phyloP scores from a whole-genome alignment of 352 stramenopile species.

The Globisporangium cystogenes region DNA sequence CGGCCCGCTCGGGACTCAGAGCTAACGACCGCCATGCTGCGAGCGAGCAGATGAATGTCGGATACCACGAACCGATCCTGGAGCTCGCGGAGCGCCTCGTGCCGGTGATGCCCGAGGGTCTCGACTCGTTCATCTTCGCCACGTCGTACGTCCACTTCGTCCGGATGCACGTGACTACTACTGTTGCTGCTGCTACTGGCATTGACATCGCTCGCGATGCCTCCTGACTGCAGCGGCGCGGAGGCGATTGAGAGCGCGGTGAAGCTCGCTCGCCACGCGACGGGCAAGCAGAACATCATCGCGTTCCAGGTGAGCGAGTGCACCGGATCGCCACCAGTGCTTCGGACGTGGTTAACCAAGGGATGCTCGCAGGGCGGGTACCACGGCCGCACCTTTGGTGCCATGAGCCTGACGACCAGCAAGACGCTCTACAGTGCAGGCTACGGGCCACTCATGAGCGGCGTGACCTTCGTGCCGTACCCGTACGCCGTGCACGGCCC shows the following conservation, averaged over 20 bases:
- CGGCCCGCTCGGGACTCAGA: too few species aligned
- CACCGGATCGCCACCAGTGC: too few species aligned
- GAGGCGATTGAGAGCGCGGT: conserved; percentile 92
- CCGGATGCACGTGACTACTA: conserved; percentile 2
- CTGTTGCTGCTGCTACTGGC: not conserved
- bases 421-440: conserved; percentile 87
- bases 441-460: conserved; percentile 72
- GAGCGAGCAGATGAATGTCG: conserved; percentile 94
- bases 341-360: too few species aligned
- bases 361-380: too few species aligned
- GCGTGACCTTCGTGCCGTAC: conserved; percentile 84
- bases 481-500: conserved; percentile 84
- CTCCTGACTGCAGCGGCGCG: conserved; percentile 64
- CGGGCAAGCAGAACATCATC: conserved; percentile 87
- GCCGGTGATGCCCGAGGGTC: conserved; percentile 62
- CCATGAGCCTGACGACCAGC: conserved; percentile 90
- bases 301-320: too few species aligned
- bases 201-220: too few species aligned
- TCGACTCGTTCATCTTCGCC: conserved; percentile 90
- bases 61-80: conserved; percentile 90
- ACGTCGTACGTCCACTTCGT: conserved; percentile 39
- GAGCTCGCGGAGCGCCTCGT: conserved; percentile 83
- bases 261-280: conserved; percentile 90
- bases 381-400: conserved; percentile 89
- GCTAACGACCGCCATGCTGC: too few species aligned